Evolutionary conservation across 2,329 filamentous ascomycete species (phyloP), one percentile per base, ranked within the genome.

Genomic region (Paecilomyces sp.): DNA sequence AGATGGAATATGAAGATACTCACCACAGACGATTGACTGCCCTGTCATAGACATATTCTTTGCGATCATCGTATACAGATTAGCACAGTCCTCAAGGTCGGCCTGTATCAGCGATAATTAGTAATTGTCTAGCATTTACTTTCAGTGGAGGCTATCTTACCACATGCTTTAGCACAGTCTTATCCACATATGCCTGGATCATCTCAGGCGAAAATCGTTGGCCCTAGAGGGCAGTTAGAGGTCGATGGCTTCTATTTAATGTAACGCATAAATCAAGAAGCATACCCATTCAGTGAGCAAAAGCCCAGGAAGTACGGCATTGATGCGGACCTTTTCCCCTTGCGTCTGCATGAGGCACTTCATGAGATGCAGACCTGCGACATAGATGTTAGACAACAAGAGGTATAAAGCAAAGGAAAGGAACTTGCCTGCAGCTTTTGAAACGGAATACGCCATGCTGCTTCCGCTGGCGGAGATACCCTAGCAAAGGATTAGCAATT

Each of bases 401-500:
- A 54, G 24, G 30, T 12, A 34, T 33, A 13, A 1, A 30, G n/a
- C 3, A 33, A 33, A 1, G n/a, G 18, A 25, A 25, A 41, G 9
- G 12, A 31, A 22, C 60, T 55, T 70, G 75, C 88, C 84, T 11
- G 90, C 90, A 0, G 90, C 84, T 71, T 94, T 94, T 41, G 88
- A 89, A 18, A 92, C 87, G 0, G 86, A 80, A 68, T 94, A 94
- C 3, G 90, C 84, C 87, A 87, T 82, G 51, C 80, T 83, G 64
- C 81, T 84, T 3, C 84, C 84, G 57, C 69, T 71, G 57, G 82
- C 71, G n/a, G 76, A 69, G 61, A 81, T 65, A 54, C 80, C 80
- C 80, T 82, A 62, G 7, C 18, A 36, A 52, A 54, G 24, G 36
- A 47, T 31, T n/a, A 55, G 47, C 22, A 8, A 28, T n/a, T 53